These are phyloP conservation scores for Hirsutella minnesotensis DNA, from an alignment of 2,329 filamentous ascomycete genomes.

Conservation along the genomic window DNA sequence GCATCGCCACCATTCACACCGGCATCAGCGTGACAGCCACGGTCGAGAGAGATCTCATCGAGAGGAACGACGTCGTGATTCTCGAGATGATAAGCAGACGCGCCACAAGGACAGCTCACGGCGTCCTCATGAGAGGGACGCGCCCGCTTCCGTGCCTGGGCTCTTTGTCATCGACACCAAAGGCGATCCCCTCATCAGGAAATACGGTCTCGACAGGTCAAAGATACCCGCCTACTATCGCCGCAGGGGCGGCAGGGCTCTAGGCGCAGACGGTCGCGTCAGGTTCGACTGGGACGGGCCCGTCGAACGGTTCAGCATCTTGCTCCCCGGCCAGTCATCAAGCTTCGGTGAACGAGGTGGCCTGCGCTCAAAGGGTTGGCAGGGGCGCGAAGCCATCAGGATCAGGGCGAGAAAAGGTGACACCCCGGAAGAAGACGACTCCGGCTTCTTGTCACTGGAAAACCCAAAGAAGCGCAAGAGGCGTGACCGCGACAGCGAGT, in stretches of 20 bases:
- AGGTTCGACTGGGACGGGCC: slow-evolving; percentile 56
- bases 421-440: slow-evolving; percentile 13
- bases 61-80: slow-evolving; percentile 5
- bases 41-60: slow-evolving; percentile 3
- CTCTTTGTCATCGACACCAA: slow-evolving; percentile 55
- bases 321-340: slow-evolving; percentile 27
- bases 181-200: slow-evolving; percentile 64
- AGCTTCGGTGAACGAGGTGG: slow-evolving; percentile 30
- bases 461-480: slow-evolving; percentile 30
- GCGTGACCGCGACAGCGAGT: slow-evolving; percentile 18
- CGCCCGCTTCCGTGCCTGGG: slow-evolving; percentile 10
- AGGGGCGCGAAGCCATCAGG: slow-evolving; percentile 26
- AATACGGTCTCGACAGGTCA: slow-evolving; percentile 64
- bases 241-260: slow-evolving; percentile 52
- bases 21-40: slow-evolving; percentile 8
- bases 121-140: background rate
- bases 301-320: slow-evolving; percentile 41
- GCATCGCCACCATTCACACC: slow-evolving; percentile 6
- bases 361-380: slow-evolving; percentile 27
- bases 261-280: slow-evolving; percentile 51
- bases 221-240: slow-evolving; percentile 61
- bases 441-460: slow-evolving; percentile 37
- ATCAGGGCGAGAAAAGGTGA: slow-evolving; percentile 19
- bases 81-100: slow-evolving; percentile 1
- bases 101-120: slow-evolving; percentile 1